These are phyloP conservation scores for Penicillium egyptiacum DNA, from an alignment of 495 filamentous ascomycete genomes.

Conservation along the genomic window DNA sequence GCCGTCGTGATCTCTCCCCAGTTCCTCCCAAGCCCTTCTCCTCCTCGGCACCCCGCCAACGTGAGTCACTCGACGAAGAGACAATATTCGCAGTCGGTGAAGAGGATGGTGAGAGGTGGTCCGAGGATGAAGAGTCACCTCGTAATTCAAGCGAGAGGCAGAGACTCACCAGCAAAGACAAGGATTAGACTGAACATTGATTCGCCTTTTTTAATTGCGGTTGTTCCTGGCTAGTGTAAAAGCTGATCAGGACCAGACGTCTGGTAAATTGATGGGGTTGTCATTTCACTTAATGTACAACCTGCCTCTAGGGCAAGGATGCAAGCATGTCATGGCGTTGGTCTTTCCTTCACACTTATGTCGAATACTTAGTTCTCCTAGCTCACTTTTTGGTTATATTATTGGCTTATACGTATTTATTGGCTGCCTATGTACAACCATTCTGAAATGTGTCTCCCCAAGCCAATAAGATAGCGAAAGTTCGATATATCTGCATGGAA, in stretches of 20 bases:
- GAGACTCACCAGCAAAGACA: slow-evolving; percentile 58
- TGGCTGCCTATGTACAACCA: background rate
- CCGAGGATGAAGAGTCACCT: slow-evolving; percentile 60
- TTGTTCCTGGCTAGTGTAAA: slow-evolving; percentile 2
- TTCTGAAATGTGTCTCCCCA: background rate
- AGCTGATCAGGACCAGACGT: background rate
- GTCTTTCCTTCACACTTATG: slow-evolving; percentile 19
- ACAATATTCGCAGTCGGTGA: slow-evolving; percentile 94
- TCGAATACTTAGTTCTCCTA: slow-evolving; percentile 14
- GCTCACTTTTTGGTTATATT: slow-evolving; percentile 12
- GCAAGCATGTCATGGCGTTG: slow-evolving; percentile 35
- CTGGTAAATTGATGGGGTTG: background rate
- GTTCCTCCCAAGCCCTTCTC: slow-evolving; percentile 53
- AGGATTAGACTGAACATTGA: slow-evolving; percentile 6
- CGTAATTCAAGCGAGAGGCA: slow-evolving; percentile 57
- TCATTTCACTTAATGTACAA: slow-evolving; percentile 1
- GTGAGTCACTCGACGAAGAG: slow-evolving; percentile 84
- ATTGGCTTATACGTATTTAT: slow-evolving; percentile 8
- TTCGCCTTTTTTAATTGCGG: background rate
- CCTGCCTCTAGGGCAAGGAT: slow-evolving; percentile 10
- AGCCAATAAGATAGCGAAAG: background rate
- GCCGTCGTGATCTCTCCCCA: slow-evolving; percentile 47
- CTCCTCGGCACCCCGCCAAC: slow-evolving; percentile 43
- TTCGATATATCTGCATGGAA: no score
- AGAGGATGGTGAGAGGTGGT: slow-evolving; percentile 70